Percentiles rank a stretch among this genome's conserved stretches.
These are phyloP conservation scores for Cardiospermum halicacabum DNA, from an alignment of 345 rosid genomes.

Conservation along the genomic window DNA sequence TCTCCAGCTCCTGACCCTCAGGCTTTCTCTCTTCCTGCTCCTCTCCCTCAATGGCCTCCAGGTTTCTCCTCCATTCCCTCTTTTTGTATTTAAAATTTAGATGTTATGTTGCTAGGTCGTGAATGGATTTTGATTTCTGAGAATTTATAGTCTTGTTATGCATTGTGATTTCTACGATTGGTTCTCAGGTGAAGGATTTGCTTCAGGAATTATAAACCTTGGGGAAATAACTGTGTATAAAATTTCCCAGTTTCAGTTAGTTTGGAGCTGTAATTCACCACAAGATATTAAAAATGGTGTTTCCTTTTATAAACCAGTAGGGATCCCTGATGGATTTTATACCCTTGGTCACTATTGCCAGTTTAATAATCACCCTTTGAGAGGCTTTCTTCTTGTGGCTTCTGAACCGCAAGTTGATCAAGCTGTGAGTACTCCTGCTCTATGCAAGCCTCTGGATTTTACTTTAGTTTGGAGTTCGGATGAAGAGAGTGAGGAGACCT, in stretches of 20 bases:
- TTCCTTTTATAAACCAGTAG: conserved; percentile 59
- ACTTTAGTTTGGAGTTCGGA: conserved; percentile 64
- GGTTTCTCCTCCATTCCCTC: conserved; percentile 34
- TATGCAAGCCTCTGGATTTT: conserved; percentile 60
- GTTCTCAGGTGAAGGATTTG: conserved; percentile 62
- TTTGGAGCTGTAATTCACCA: conserved; percentile 51
- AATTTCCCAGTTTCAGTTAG: conserved; percentile 45
- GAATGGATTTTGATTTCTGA: not conserved
- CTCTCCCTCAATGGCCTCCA: conserved; percentile 70
- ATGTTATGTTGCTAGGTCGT: not conserved
- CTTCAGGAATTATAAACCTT: conserved; percentile 59
- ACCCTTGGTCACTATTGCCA: conserved; percentile 85
- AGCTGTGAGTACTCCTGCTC: conserved; percentile 32
- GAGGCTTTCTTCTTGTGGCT: conserved; percentile 57
- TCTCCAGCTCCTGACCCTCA: conserved; percentile 31
- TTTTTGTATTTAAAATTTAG: too few relatives aligned
- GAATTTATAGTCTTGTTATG: not conserved
- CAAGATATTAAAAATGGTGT: conserved; percentile 41
- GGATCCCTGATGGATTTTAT: conserved; percentile 57
- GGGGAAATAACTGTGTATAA: conserved; percentile 58
- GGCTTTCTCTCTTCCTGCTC: conserved; percentile 58
- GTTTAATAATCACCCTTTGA: conserved; percentile 43
- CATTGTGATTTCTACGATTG: conserved; percentile 6
- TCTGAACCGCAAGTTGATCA: conserved; percentile 16
- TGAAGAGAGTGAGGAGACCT: conserved; percentile 34